These are phyloP conservation scores for Pseudozyma sp. DNA, from an alignment of 1,284 basidiomycete genomes.

Conservation along the genomic window DNA sequence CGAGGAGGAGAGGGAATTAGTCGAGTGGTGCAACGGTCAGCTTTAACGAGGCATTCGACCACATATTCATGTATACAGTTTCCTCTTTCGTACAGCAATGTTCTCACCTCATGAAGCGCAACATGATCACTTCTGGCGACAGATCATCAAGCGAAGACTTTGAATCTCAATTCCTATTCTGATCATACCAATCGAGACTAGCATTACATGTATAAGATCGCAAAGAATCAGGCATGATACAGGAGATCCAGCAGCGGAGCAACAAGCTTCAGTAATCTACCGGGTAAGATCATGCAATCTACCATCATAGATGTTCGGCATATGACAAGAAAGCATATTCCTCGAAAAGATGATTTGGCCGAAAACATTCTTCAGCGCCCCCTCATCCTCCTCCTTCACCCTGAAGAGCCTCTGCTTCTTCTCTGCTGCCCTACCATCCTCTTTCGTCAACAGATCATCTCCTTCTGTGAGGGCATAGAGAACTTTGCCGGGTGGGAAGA, in stretches of 20 bases:
- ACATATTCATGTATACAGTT: neutral
- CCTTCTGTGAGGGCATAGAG: conserved; percentile 80
- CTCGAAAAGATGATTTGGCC: conserved; percentile 82
- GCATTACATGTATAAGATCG: neutral
- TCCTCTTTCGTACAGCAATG: neutral
- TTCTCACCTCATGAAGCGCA: too few species aligned
- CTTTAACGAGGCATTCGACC: neutral
- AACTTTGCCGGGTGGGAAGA: conserved; percentile 82
- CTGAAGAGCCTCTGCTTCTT: conserved; percentile 35
- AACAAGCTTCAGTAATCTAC: neutral
- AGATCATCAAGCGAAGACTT: too few species aligned
- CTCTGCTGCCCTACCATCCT: neutral
- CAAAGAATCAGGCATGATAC: conserved; percentile 9
- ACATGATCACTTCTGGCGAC: too few species aligned
- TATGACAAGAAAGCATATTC: conserved; percentile 81
- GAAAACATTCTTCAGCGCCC: conserved; percentile 73
- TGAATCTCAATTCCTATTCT: too few species aligned
- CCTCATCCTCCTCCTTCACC: conserved; percentile 22
- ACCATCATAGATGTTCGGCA: conserved; percentile 73
- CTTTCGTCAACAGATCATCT: conserved; percentile 69
- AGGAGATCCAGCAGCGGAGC: too few species aligned
- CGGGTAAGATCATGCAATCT: conserved; percentile 34
- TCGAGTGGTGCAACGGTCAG: conserved; percentile 47
- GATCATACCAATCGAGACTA: neutral
- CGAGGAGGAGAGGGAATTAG: conserved; percentile 17